phyloP scores from a whole-genome alignment of 495 filamentous ascomycete genomes.

The Penicillium manginii region DNA sequence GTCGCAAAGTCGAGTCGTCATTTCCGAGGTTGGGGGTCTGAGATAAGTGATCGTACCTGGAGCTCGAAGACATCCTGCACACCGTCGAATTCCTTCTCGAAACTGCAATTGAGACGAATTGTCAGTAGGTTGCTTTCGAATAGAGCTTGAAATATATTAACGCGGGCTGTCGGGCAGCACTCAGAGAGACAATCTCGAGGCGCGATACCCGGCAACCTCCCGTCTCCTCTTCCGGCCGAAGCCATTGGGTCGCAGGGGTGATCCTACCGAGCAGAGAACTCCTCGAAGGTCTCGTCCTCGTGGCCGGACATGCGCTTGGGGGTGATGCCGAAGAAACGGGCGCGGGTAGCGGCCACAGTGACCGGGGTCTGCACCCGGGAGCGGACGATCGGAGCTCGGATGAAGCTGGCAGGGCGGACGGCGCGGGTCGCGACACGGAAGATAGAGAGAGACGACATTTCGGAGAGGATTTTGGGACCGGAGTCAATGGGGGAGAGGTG shows the following conservation, averaged over 20 bases:
- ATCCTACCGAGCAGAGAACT: slow-evolving; percentile 95
- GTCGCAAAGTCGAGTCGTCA: slow-evolving; percentile 16
- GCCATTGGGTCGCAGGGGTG: slow-evolving; percentile 35
- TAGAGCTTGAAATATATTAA: slow-evolving; percentile 6
- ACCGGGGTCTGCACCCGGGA: slow-evolving; percentile 58
- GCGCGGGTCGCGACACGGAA: slow-evolving; percentile 73
- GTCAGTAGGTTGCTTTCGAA: slow-evolving; percentile 22
- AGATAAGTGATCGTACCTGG: slow-evolving; percentile 67
- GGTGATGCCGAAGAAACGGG: slow-evolving; percentile 71
- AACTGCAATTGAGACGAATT: slow-evolving; percentile 60
- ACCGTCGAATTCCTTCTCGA: slow-evolving; percentile 97
- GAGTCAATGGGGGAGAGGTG: slow-evolving; percentile 38
- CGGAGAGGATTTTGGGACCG: slow-evolving; percentile 33
- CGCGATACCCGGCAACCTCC: slow-evolving; percentile 5
- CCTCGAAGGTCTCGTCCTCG: slow-evolving; percentile 95
- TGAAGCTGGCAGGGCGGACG: slow-evolving; percentile 63
- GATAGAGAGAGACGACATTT: slow-evolving; percentile 71
- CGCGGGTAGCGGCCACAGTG: slow-evolving; percentile 52
- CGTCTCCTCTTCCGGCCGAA: slow-evolving; percentile 11
- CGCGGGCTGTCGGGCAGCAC: slow-evolving; percentile 17
- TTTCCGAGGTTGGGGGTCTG: slow-evolving; percentile 5
- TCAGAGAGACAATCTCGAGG: slow-evolving; percentile 7
- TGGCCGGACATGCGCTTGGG: slow-evolving; percentile 61
- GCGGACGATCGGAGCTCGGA: slow-evolving; percentile 58
- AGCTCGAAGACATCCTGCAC: slow-evolving; percentile 99